A percentile compares a stretch with the other conserved stretches of the same genome.
Conservation (phyloP, 164 flowering plant species). For the Cinnamomum micranthum region DNA sequence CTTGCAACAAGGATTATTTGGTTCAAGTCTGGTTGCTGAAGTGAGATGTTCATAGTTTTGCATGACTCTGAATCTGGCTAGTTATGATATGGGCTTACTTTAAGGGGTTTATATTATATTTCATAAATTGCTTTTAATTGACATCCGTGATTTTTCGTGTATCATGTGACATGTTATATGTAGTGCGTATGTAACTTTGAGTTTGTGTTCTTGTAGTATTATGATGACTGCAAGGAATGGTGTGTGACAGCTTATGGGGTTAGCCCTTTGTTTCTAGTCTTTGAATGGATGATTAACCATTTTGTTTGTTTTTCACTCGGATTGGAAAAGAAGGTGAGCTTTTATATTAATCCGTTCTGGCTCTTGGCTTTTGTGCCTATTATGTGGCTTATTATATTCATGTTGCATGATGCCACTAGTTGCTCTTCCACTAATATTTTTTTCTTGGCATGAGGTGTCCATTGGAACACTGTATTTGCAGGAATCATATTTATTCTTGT, state of each 20-base stretch:
- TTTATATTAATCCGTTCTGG: neutral
- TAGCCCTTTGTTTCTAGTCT: constrained; percentile 20
- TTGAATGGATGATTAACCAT: constrained; percentile 15
- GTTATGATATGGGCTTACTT: constrained; percentile 22
- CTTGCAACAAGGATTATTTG: constrained; percentile 14
- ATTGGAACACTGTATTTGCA: too few relatives aligned
- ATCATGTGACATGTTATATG: constrained; percentile 34
- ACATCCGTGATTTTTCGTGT: constrained; percentile 27
- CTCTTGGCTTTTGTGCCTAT: too few relatives aligned
- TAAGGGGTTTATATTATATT: constrained; percentile 21
- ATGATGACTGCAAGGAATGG: constrained; percentile 26
- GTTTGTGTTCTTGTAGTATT: constrained; percentile 21
- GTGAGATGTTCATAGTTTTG: constrained; percentile 41
- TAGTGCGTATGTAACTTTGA: constrained; percentile 20
- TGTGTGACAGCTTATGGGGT: constrained; percentile 25
- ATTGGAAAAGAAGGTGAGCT: neutral
- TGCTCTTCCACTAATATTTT: too few relatives aligned
- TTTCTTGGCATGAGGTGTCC: too few relatives aligned
- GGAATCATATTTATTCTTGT: too few relatives aligned
- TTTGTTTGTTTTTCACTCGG: constrained; percentile 8
- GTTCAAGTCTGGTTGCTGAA: constrained; percentile 20
- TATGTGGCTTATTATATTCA: too few relatives aligned
- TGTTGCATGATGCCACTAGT: too few relatives aligned
- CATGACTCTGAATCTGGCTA: constrained; percentile 40
- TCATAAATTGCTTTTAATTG: constrained; percentile 21